phyloP scores from a whole-genome alignment of 164 flowering plant species.

The Kingdonia uniflora region DNA sequence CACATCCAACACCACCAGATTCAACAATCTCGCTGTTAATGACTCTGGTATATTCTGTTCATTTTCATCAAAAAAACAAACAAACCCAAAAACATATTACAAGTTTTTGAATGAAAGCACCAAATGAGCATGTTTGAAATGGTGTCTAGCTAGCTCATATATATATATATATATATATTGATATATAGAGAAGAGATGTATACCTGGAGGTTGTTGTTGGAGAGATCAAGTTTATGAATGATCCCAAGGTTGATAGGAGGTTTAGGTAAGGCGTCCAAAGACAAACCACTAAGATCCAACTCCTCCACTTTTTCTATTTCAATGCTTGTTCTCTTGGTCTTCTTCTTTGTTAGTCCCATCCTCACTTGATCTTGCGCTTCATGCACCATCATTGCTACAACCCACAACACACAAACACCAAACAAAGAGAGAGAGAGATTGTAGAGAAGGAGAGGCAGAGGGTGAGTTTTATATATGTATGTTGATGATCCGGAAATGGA shows the following conservation, averaged over 20 bases:
- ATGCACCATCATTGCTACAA: slow-evolving; percentile 12
- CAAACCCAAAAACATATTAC: background rate
- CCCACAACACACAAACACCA: background rate
- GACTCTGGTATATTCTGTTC: slow-evolving; percentile 89
- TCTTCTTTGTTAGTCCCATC: slow-evolving; percentile 7
- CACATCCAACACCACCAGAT: slow-evolving; percentile 57
- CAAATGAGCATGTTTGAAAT: too few species aligned
- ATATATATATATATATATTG: too few species aligned
- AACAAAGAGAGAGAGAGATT: background rate
- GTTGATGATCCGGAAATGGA: too few species aligned
- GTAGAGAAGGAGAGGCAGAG: background rate
- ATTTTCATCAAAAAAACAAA: background rate
- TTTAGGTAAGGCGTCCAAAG: slow-evolving; percentile 46
- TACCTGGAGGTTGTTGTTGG: slow-evolving; percentile 80
- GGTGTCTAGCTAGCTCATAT: too few species aligned
- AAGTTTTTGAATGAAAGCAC: too few species aligned
- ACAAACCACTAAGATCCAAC: slow-evolving; percentile 68
- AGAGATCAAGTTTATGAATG: slow-evolving; percentile 68
- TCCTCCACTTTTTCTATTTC: slow-evolving; percentile 31
- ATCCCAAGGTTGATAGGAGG: slow-evolving; percentile 41
- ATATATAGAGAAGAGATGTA: too few species aligned
- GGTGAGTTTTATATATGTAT: too few species aligned
- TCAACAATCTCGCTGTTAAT: slow-evolving; percentile 68
- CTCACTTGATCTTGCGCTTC: slow-evolving; percentile 7
- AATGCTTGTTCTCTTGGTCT: slow-evolving; percentile 2